These are phyloP conservation scores for Rhododendron mucronatum DNA, from an alignment of 148 eudicot species.

Conservation along the genomic window DNA sequence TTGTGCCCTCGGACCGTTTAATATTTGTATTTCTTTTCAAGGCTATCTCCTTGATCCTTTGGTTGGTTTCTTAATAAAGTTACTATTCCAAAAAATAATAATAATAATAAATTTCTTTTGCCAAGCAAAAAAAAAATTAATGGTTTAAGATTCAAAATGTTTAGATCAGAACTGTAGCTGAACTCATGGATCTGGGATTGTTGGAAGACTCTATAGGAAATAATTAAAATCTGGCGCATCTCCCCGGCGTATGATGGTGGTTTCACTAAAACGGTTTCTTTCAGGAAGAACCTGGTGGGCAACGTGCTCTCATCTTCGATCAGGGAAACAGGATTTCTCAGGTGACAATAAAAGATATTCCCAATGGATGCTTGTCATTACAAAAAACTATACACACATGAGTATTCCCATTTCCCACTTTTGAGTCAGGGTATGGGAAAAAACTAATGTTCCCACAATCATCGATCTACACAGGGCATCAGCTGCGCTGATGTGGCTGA, in stretches of 20 bases:
- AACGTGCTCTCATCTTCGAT: constrained; percentile 94
- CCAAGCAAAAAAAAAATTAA: neutral
- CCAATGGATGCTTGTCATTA: neutral
- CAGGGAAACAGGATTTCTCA: constrained; percentile 98
- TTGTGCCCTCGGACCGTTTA: too few relatives aligned
- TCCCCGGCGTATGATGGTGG: neutral
- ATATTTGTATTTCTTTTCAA: too few relatives aligned
- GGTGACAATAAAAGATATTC: constrained; percentile 30
- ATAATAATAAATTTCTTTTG: neutral
- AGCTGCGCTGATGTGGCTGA: constrained; percentile 99
- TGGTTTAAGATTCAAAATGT: neutral
- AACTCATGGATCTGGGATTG: neutral
- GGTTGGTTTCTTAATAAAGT: too few relatives aligned
- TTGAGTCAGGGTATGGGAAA: neutral
- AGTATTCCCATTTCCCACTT: neutral
- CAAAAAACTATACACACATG: neutral
- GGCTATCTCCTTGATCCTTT: too few relatives aligned
- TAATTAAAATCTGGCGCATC: neutral
- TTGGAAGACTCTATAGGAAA: neutral
- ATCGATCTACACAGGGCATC: constrained; percentile 51
- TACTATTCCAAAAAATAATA: too few relatives aligned
- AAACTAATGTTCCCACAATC: constrained; percentile 9
- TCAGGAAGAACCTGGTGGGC: constrained; percentile 99
- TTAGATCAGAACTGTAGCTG: neutral
- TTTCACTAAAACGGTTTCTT: constrained; percentile 13